Evolutionary conservation across 495 filamentous ascomycete species (phyloP).

Genomic region (Aspergillus diversus): DNA sequence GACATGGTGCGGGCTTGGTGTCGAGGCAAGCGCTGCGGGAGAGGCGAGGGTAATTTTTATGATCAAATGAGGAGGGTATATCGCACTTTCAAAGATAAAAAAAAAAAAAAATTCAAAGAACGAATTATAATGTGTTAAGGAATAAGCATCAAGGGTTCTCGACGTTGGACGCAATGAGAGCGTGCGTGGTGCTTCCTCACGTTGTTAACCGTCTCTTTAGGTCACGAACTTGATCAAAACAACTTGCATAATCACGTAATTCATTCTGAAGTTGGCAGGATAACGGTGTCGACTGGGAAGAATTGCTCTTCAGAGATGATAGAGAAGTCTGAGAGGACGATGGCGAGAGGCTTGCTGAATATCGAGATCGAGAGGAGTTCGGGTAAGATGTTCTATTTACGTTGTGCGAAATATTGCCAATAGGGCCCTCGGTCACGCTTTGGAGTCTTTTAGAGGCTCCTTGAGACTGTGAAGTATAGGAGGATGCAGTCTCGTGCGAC

Average conservation of each 20-base stretch:
- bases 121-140: not conserved
- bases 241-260: conserved; percentile 81
- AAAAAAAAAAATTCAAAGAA: not conserved
- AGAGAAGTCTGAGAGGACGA: conserved; percentile 87
- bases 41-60: not conserved
- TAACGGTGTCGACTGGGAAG: conserved; percentile 56
- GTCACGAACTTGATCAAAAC: conserved; percentile 81
- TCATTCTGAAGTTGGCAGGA: conserved; percentile 79
- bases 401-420: conserved; percentile 37
- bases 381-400: conserved; percentile 38
- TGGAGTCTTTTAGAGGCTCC: conserved; percentile 42
- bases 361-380: conserved; percentile 33
- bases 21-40: not conserved
- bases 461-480: conserved; percentile 25
- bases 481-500: conserved; percentile 37
- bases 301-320: conserved; percentile 71
- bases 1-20: not conserved
- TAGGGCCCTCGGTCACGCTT: conserved; percentile 17
- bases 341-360: conserved; percentile 59
- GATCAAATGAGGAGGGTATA: conserved; percentile 16
- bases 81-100: not conserved
- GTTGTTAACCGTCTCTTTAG: conserved; percentile 60
- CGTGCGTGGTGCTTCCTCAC: not conserved
- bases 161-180: not conserved
- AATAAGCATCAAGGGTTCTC: not conserved